Evolutionary conservation across 2,329 filamentous ascomycete genomes (phyloP).

Genomic region (Diaporthe vaccinii): DNA sequence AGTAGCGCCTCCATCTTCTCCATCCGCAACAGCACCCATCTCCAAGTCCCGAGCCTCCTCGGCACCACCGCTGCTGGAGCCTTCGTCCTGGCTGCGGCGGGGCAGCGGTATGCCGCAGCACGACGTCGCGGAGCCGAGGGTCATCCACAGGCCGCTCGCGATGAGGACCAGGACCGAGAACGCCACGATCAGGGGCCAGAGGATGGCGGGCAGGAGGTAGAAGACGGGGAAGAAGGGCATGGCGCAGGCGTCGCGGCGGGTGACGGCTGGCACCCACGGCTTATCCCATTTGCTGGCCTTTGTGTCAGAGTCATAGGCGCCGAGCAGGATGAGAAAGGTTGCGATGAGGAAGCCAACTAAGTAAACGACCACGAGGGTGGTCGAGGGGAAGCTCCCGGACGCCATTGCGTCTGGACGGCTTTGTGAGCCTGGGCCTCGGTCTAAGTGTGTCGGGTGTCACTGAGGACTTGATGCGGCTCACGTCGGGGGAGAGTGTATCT

Average conservation of each 20-base stretch:
- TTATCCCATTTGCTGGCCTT: neutral
- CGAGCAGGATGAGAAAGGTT: too few species aligned
- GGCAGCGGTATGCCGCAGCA: slow-evolving; percentile 9
- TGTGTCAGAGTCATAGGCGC: too few species aligned
- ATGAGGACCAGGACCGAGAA: neutral
- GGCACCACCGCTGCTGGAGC: accelerated
- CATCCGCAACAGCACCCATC: slow-evolving; percentile 11
- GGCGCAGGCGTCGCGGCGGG: neutral
- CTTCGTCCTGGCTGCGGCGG: neutral
- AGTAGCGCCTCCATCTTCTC: slow-evolving; percentile 7
- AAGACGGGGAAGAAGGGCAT: slow-evolving; percentile 36
- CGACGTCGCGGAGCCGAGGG: slow-evolving; percentile 2
- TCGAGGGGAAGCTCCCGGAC: neutral
- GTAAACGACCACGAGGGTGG: neutral
- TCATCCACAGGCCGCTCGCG: neutral
- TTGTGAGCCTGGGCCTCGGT: neutral
- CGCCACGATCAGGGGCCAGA: slow-evolving; percentile 33
- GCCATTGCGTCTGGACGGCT: neutral
- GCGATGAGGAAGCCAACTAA: neutral
- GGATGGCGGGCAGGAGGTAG: slow-evolving; percentile 32
- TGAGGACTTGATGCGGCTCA: neutral
- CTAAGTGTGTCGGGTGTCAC: too few species aligned
- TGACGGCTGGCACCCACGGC: neutral
- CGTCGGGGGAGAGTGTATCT: neutral
- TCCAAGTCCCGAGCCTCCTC: neutral